Evolutionary conservation across 495 filamentous ascomycete genomes (phyloP), one percentile per base, ranked within the genome.

Genomic region (Astrothelium macrocarpum): DNA sequence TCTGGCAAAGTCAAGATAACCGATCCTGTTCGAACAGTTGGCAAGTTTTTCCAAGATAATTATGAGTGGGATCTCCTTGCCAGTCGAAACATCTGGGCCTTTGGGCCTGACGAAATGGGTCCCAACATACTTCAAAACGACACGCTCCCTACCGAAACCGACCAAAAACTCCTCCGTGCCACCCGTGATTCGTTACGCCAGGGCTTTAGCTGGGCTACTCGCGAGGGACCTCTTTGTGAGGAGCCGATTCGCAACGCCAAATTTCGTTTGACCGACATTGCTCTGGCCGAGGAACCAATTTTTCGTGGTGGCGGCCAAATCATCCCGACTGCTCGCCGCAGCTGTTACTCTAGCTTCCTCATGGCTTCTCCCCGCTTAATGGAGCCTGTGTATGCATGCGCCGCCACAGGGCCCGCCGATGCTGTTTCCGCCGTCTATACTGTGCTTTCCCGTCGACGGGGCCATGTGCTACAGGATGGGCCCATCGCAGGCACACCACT

Each of bases 71-170:
- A 98, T 77, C 82, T 96, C 64, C 82, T 98, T 49, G 93, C 94
- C 16, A 89, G 89, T 32, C 81, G 94, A 71, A 96, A 91, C 73
- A 96, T 98, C 71, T 98, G 94, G 94, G 95, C 95, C 14, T 98
- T 98, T 77, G 94, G 94, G 1, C 95, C 94, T 26, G 93, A 97
- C 64, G 94, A 97, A 69, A 87, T 86, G 79, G 90, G 91, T 2
- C 93, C 94, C 32, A 98, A 98, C 74, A 95, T 98, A 65, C 78
- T 98, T 45, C 92, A 96, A 77, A 93, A 98, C 73, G 94, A 98
- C 74, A 97, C 94, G 16, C 77, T 98, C 16, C 91, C 91, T 23
- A 88, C 87, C 32, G 87, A 91, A 70, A 88, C 96, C 65, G 90
- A 97, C 76, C 93, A 92, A 76, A 92, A 91, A 72, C 80, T 90